A percentile compares a stretch with the other conserved stretches of the same genome.
These are phyloP conservation scores for Ascochyta viciae-villosae DNA, from an alignment of 2,329 filamentous ascomycete species.

Conservation along the genomic window DNA sequence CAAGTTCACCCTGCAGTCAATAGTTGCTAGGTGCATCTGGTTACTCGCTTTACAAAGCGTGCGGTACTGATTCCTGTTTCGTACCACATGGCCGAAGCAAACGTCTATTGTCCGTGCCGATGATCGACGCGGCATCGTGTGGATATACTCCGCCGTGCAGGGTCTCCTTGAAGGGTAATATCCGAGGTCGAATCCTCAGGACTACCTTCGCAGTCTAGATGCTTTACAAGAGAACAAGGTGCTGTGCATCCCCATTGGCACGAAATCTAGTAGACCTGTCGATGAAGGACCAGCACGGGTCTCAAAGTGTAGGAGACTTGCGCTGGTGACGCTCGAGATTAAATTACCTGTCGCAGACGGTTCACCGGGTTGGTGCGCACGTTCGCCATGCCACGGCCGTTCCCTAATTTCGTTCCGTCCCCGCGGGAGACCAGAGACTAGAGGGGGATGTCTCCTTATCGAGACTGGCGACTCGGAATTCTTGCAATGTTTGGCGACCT, in stretches of 20 bases:
- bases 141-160: background rate
- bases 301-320: slow-evolving; percentile 1
- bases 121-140: slow-evolving; percentile 9
- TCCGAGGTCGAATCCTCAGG: slow-evolving; percentile 8
- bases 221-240: background rate
- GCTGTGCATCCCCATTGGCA: slow-evolving; percentile 1
- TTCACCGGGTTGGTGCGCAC: slow-evolving; percentile 14
- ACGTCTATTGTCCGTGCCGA: slow-evolving; percentile 15
- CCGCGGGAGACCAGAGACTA: slow-evolving; percentile 15
- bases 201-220: background rate
- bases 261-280: background rate
- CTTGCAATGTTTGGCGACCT: slow-evolving; percentile 3
- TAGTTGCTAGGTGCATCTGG: slow-evolving; percentile 9
- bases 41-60: slow-evolving; percentile 9
- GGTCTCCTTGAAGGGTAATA: slow-evolving; percentile 15
- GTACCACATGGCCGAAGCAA: slow-evolving; percentile 6
- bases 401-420: slow-evolving; percentile 22
- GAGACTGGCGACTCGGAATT: slow-evolving; percentile 9
- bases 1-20: slow-evolving; percentile 1
- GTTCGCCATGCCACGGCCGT: slow-evolving; percentile 17
- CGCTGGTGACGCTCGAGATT: slow-evolving; percentile 2
- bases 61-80: slow-evolving; percentile 13
- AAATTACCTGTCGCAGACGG: slow-evolving; percentile 11
- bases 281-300: slow-evolving; percentile 10
- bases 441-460: background rate